Conservation (phyloP, 2,329 filamentous ascomycete genomes). For the Ambrosiella beaveri region DNA sequence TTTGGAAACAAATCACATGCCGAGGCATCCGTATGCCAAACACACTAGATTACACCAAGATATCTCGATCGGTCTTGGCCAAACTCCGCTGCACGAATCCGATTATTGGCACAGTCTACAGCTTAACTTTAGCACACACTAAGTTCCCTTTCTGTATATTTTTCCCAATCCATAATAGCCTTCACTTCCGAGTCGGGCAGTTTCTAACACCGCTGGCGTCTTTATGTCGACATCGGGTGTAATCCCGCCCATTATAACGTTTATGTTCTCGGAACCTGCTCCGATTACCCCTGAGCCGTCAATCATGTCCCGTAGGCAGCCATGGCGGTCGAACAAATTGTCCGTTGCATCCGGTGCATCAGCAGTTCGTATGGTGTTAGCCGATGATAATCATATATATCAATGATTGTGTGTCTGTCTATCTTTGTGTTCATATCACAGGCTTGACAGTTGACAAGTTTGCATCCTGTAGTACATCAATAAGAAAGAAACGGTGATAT, state of each 20-base stretch:
- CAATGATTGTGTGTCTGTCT: background rate
- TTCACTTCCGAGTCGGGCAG: background rate
- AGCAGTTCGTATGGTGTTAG: background rate
- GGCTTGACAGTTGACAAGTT: background rate
- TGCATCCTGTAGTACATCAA: background rate
- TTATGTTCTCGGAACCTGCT: background rate
- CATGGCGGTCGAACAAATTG: background rate
- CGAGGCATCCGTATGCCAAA: background rate
- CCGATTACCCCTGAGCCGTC: background rate
- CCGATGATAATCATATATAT: background rate
- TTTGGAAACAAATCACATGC: conserved; percentile 1
- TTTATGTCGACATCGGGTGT: background rate
- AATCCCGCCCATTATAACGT: background rate
- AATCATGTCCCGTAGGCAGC: background rate
- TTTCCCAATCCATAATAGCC: background rate
- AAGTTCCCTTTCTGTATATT: background rate
- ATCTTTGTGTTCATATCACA: background rate
- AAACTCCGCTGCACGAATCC: background rate
- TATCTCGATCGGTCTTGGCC: background rate
- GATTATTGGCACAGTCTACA: background rate
- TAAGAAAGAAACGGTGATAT: background rate
- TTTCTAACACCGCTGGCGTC: background rate
- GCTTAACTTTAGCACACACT: background rate
- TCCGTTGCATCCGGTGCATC: background rate
- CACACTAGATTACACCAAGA: background rate